Evolutionary conservation across 805 yeast species (phyloP), one percentile per base, ranked within the genome.

Genomic region (Candida nitratophila): DNA sequence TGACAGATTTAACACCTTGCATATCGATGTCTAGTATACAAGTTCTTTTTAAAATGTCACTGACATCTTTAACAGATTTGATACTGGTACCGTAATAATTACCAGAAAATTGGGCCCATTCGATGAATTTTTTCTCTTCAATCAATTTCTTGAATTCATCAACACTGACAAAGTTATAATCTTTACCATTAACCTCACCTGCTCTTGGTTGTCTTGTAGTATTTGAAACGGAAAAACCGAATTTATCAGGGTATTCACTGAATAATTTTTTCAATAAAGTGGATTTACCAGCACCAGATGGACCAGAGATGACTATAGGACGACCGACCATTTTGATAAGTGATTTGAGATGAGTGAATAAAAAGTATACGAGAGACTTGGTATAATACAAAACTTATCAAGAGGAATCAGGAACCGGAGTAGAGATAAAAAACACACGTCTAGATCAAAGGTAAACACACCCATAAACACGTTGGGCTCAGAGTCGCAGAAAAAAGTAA

Each of bases 101-200:
- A 42, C 98, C 98, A 12, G 96, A 87, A 60, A 93, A 93, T 67
- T 89, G 93, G 4, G 99, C 99, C 93, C 96, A 88, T 68, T 93
- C 99, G 52, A 93, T 81, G 69, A 93, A 93, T 50, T 82, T 84
- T 38, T 77, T 70, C 21, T 81, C 80, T 11, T 72, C 81, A 51
- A 93, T 88, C 65, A 87, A 73, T 53, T 71, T 60, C 66, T 88
- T 76, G 77, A 93, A 93, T 47, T 78, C 77, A 15, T 85, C 93
- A 45, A 85, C 90, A 27, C 84, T 75, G 44, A 77, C 77, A 63
- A 91, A 93, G 66, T 91, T 82, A 74, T 93, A 93, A 60, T 95
- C 96, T 53, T 74, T 76, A 48, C 96, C 97, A 60, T 89, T 73
- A 41, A 71, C 75, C 70, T 93, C 99, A 53, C 99, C 99, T 3